Base-by-base conservation (phyloP, 495 filamentous ascomycete genomes). In the Rhypophila decipiens region DNA sequence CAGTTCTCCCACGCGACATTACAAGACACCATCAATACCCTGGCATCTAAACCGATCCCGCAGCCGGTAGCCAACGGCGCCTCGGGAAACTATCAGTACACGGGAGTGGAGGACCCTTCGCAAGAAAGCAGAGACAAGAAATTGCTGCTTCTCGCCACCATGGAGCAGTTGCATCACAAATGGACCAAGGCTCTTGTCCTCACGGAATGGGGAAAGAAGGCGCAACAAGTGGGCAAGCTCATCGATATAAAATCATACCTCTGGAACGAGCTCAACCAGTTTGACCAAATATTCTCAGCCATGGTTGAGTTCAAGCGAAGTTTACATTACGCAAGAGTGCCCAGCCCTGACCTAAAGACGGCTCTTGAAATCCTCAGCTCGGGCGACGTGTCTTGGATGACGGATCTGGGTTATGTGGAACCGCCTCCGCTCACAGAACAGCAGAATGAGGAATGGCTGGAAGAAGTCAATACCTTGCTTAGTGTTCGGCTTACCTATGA, bases 141-240 rank as follows among this genome's bases (percentile, higher is more conserved):
- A 65, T 50, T 76, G n/a, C 66, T 74, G 37, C 60, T 96, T 12
- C 60, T 96, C 39, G 78, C 88, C 20, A 90, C 86, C 63, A 78
- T 84, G 4, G 69, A 77, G 51, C 66, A 71, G 36, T 56, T 66
- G 22, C 76, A 80, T 44, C 59, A 67, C 2, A 69, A 71, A 63
- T 97, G 94, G 68, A 88, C 93, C 59, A 96, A 98, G 66, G 75
- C 87, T 13, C 75, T 96, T 11, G 88, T 97, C 13, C 79, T 98
- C 33, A 80, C 82, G 2, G 82, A 86, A 60, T 98, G 93, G 93
- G 85, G 85, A 60, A 78, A 82, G 52, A 86, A 88, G 56, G 83
- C 82, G 21, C 73, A 76, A 22, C 78, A 84, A 42, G 83, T 97
- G 29, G 84, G 83, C 55, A 84, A 81, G 60, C 71, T 96, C 29